These are phyloP conservation scores for Eimeria sp. DNA, from an alignment of 169 alveolate species.

Conservation along the genomic window DNA sequence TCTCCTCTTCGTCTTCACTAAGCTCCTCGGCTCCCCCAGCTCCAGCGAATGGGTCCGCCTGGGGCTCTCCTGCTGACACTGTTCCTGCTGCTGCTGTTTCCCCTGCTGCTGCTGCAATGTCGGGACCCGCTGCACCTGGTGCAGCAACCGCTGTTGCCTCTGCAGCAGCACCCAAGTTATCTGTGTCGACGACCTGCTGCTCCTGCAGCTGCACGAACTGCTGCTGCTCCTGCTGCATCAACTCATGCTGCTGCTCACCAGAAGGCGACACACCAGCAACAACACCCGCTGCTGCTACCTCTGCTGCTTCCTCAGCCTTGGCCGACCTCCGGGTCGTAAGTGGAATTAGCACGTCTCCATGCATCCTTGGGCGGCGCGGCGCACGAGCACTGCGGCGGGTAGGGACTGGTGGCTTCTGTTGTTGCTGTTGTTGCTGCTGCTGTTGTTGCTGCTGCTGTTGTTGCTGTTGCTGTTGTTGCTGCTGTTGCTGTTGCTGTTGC, in stretches of 20 bases:
- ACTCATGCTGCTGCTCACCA: constrained; percentile 55
- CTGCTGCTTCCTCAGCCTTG: constrained; percentile 37
- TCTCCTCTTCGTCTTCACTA: constrained; percentile 67
- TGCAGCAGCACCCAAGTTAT: neutral
- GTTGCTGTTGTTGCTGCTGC: constrained; percentile 37
- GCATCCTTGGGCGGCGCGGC: constrained; percentile 71
- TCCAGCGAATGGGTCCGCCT: constrained; percentile 22
- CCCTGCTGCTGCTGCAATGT: constrained; percentile 38
- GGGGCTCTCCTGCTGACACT: neutral
- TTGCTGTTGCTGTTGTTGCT: constrained; percentile 48
- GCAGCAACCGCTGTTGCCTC: neutral
- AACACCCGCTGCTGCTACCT: constrained; percentile 26
- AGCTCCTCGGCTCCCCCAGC: constrained; percentile 37
- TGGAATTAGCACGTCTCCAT: constrained; percentile 13
- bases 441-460: constrained; percentile 69
- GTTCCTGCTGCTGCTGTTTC: constrained; percentile 9
- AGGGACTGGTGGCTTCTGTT: constrained; percentile 60
- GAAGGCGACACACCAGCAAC: constrained; percentile 34
- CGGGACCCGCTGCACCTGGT: constrained; percentile 2
- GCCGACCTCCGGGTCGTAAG: constrained; percentile 46
- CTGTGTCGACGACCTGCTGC: constrained; percentile 32
- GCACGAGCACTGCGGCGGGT: constrained; percentile 81
- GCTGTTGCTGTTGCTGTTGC: constrained; percentile 56
- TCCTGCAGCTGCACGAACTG: constrained; percentile 53
- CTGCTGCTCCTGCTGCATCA: constrained; percentile 65